Evolutionary conservation across 768 basidiomycete species (phyloP), one percentile per base, ranked within the genome.

Genomic region (Galerina marginata): DNA sequence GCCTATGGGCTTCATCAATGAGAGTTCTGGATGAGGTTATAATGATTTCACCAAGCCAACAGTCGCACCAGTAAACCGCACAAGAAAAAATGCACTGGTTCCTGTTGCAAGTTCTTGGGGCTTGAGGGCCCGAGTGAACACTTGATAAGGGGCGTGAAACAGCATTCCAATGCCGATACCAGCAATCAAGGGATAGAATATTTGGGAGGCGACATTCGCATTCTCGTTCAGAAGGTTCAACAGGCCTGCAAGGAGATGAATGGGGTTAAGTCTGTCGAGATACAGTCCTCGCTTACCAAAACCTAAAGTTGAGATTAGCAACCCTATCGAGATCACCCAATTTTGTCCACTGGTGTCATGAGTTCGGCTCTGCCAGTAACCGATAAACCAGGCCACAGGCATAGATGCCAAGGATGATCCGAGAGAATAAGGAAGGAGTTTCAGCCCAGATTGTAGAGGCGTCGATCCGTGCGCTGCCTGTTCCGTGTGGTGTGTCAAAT

Each of bases 71-170:
- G 92, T 93, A 75, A 94, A 94, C 45, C 92, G 83, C 46, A 93
- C 91, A 56, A 94, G 80, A 75, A 95, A 94, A 73, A 94, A 95
- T 10, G 91, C 92, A 68, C 91, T 89, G 9, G 93, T 95, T 33
- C 91, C 90, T 20, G 86, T 83, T 3, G 92, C 92, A 53, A 93
- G 72, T 64, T 93, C 88, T 48, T 82, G 77, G 6, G 86, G 83
- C 58, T 84, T 81, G 38, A 94, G 72, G 11, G 88, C 85, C 60
- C 81, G 82, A 50, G 85, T 85, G 70, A 94, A 91, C 9, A 92
- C 83, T 69, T 92, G 91, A 68, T 92, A 93, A 7, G 93, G 93
- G 0, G 92, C 87, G 69, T 93, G 92, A 74, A 93, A 93, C 26
- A 93, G 76, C 85, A 93, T 88, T 40, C 93, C 92, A 59, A 95